These are phyloP conservation scores for Saccharomycopsis sp. DNA, from an alignment of 805 yeast genomes.

Conservation along the genomic window DNA sequence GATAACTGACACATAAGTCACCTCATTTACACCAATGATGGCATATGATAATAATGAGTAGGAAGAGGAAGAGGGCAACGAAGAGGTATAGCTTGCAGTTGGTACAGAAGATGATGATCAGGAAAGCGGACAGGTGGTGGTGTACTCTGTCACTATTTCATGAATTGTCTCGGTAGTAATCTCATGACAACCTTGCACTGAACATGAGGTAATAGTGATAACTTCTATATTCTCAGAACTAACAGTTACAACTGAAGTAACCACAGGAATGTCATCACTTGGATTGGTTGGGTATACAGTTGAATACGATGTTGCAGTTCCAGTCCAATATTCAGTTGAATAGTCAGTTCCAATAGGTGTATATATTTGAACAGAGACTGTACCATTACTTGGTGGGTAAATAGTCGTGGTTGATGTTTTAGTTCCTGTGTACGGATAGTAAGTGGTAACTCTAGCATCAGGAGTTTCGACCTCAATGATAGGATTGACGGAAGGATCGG, in stretches of 20 bases:
- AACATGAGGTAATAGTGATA: not conserved
- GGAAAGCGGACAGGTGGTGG: not conserved
- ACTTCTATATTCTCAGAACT: not conserved
- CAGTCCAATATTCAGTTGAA: not conserved
- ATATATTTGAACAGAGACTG: not conserved
- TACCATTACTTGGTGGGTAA: no score
- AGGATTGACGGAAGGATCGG: conserved; percentile 5
- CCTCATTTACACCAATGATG: no score
- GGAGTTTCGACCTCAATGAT: no score
- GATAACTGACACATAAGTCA: no score
- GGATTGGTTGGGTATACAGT: not conserved
- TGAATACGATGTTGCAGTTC: no score
- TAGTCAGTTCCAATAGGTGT: not conserved
- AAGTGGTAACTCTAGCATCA: not conserved
- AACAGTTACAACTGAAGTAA: not conserved
- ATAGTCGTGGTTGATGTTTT: not conserved
- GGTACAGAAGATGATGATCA: not conserved
- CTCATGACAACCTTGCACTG: not conserved
- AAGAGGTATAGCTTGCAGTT: no score
- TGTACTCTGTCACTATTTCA: not conserved
- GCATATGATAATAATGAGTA: no score
- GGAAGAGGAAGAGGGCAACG: not conserved
- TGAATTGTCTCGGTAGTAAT: not conserved
- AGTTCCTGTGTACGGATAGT: not conserved
- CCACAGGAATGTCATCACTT: no score